These are phyloP conservation scores for Cryptosporidium viatorum DNA, from an alignment of 169 alveolate species.

Conservation along the genomic window DNA sequence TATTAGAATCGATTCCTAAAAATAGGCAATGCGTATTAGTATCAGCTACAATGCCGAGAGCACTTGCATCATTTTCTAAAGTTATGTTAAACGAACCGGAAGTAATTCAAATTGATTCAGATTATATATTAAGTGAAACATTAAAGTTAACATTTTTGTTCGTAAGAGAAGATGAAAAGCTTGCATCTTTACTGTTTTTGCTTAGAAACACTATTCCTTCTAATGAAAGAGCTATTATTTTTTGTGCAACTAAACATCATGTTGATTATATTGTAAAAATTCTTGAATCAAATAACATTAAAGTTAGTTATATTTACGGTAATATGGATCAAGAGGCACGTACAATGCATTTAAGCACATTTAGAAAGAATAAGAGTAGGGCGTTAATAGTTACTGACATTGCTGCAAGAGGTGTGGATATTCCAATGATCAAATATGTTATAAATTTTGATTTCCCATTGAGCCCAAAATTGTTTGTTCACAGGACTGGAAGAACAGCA, in stretches of 20 bases:
- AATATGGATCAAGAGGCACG: constrained; percentile 91
- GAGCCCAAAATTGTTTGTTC: constrained; percentile 79
- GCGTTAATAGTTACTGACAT: constrained; percentile 88
- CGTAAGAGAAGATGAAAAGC: constrained; percentile 87
- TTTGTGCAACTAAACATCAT: constrained; percentile 93
- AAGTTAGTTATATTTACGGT: constrained; percentile 86
- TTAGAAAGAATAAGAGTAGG: constrained; percentile 82
- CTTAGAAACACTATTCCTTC: constrained; percentile 82
- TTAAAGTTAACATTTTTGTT: constrained; percentile 84
- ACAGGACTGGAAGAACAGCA: constrained; percentile 94
- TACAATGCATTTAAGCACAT: constrained; percentile 83
- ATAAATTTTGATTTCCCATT: constrained; percentile 83
- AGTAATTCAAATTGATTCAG: constrained; percentile 90
- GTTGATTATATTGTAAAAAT: constrained; percentile 88
- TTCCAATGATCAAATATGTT: constrained; percentile 88
- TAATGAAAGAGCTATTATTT: constrained; percentile 85
- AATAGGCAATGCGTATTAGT: constrained; percentile 89
- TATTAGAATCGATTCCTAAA: constrained; percentile 86
- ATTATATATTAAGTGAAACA: constrained; percentile 87
- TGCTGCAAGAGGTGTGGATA: constrained; percentile 92
- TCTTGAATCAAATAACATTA: constrained; percentile 80
- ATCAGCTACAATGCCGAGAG: constrained; percentile 95
- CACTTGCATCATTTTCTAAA: constrained; percentile 90
- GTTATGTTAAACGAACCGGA: constrained; percentile 92
- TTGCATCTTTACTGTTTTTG: constrained; percentile 86